These are phyloP conservation scores for Bimuria novae-zelandiae DNA, from an alignment of 2,329 filamentous ascomycete genomes.

Conservation along the genomic window DNA sequence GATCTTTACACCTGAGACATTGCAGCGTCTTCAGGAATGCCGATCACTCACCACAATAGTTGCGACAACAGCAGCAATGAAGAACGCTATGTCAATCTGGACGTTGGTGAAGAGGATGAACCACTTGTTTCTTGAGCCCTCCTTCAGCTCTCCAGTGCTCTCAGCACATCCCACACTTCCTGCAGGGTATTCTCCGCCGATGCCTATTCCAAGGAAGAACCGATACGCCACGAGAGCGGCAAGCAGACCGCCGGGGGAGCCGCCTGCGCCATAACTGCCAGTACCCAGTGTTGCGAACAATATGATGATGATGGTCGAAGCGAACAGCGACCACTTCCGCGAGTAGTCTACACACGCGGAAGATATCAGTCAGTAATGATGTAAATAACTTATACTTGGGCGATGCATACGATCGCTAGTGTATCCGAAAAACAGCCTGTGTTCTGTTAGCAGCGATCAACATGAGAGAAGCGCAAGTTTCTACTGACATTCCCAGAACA, in stretches of 20 bases:
- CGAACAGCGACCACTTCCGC: conserved; percentile 77
- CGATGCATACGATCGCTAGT: conserved; percentile 80
- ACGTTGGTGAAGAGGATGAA: conserved; percentile 82
- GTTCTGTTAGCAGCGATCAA: too few relatives aligned
- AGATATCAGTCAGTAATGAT: too few relatives aligned
- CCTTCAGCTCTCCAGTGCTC: conserved; percentile 78
- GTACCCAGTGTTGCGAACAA: conserved; percentile 81
- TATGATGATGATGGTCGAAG: conserved; percentile 82
- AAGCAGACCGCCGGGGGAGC: conserved; percentile 72
- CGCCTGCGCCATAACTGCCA: conserved; percentile 75
- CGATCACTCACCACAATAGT: conserved; percentile 64
- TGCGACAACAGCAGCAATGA: conserved; percentile 78
- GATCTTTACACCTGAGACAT: too few relatives aligned
- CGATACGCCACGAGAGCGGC: conserved; percentile 80
- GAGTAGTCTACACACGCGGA: too few relatives aligned
- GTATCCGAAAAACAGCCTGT: conserved; percentile 72
- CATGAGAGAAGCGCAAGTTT: too few relatives aligned
- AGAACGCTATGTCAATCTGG: conserved; percentile 84
- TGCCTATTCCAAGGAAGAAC: conserved; percentile 75
- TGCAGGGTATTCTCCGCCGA: conserved; percentile 80
- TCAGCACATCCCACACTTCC: conserved; percentile 85
- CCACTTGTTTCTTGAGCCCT: conserved; percentile 83
- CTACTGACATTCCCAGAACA: conserved; percentile 78
- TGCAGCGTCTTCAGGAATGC: too few relatives aligned
- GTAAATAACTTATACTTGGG: too few relatives aligned